Evolutionary conservation across 2,329 filamentous ascomycete species (phyloP).

Genomic region (Colletotrichum sojae): DNA sequence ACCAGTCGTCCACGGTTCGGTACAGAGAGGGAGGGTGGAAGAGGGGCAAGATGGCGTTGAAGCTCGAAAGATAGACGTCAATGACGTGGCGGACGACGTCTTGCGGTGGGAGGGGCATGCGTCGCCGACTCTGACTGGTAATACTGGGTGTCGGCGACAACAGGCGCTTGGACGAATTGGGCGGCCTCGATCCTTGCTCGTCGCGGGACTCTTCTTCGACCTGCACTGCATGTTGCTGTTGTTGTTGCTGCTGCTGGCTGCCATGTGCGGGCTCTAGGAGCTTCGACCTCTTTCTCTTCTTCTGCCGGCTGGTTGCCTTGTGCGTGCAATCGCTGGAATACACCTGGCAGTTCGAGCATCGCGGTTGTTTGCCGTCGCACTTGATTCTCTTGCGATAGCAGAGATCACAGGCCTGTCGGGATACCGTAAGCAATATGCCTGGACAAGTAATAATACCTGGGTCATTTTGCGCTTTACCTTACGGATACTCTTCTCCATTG

Average conservation of each 20-base stretch:
- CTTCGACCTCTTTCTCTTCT: constrained; percentile 5
- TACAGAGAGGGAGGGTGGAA: constrained; percentile 12
- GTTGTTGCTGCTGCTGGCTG: neutral
- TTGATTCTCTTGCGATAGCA: constrained; percentile 34
- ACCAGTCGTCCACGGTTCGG: constrained; percentile 7
- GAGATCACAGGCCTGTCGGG: constrained; percentile 11
- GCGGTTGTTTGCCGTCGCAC: constrained; percentile 21
- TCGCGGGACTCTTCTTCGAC: neutral
- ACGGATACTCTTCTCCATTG: no score
- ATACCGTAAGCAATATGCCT: neutral
- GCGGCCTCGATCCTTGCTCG: neutral
- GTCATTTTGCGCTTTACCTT: neutral
- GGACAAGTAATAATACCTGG: neutral
- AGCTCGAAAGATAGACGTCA: constrained; percentile 14
- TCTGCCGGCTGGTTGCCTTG: constrained; percentile 22
- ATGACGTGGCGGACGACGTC: constrained; percentile 17
- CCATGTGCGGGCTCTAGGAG: neutral
- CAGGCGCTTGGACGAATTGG: neutral
- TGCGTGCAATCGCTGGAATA: constrained; percentile 26
- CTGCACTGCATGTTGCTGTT: neutral
- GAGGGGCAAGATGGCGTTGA: constrained; percentile 27
- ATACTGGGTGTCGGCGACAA: neutral
- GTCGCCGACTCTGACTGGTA: neutral
- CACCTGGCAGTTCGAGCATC: constrained; percentile 23
- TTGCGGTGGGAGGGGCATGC: constrained; percentile 11